These are phyloP conservation scores for Sherardia arvensis DNA, from an alignment of 257 asterid genomes.

Conservation along the genomic window DNA sequence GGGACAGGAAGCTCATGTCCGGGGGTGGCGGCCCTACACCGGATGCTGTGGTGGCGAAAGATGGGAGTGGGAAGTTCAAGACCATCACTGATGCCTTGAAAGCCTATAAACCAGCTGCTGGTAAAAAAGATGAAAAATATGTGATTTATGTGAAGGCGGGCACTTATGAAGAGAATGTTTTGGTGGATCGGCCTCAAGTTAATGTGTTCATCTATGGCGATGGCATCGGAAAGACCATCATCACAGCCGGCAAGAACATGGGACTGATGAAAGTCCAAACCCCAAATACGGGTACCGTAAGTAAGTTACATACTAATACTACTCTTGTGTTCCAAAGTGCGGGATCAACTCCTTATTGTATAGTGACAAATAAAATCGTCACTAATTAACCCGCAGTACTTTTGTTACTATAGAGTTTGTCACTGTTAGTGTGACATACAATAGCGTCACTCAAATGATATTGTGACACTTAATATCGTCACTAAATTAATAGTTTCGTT, in stretches of 20 bases:
- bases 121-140: slow-evolving; percentile 35
- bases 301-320: slow-evolving; percentile 8
- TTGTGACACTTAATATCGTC: too few relatives aligned
- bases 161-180: slow-evolving; percentile 38
- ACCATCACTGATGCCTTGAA: slow-evolving; percentile 35
- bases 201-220: slow-evolving; percentile 70
- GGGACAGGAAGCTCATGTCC: slow-evolving; percentile 47
- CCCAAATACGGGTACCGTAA: slow-evolving; percentile 47
- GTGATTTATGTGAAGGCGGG: slow-evolving; percentile 68
- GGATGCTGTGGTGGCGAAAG: slow-evolving; percentile 48
- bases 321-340: too few relatives aligned
- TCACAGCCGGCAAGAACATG: slow-evolving; percentile 34
- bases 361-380: too few relatives aligned
- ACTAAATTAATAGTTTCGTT: too few relatives aligned
- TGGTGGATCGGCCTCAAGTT: slow-evolving; percentile 31
- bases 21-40: slow-evolving; percentile 16
- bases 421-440: too few relatives aligned
- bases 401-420: too few relatives aligned
- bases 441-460: too few relatives aligned
- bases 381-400: too few relatives aligned
- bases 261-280: slow-evolving; percentile 25
- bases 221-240: slow-evolving; percentile 50
- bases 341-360: too few relatives aligned
- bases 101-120: slow-evolving; percentile 30
- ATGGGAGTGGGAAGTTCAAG: slow-evolving; percentile 55